phyloP scores from a whole-genome alignment of 108 stramenopile genomes.

The Epithemia pelagica region DNA sequence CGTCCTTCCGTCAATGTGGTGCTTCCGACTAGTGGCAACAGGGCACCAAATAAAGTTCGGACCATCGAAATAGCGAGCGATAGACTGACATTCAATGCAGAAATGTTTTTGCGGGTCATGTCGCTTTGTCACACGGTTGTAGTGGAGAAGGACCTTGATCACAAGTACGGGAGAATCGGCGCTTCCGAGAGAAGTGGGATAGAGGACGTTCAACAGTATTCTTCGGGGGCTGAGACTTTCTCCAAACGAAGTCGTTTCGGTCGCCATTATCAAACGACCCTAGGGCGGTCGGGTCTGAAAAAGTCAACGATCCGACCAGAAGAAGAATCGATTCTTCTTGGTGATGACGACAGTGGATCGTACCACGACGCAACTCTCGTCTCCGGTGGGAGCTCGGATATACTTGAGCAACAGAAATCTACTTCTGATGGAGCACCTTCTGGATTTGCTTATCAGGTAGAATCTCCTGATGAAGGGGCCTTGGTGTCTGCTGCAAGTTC shows the following conservation, averaged over 20 bases:
- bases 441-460: conserved; percentile 81
- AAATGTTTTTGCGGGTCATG: conserved; percentile 88
- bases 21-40: not conserved
- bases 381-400: not conserved
- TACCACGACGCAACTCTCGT: not conserved
- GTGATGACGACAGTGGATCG: conserved; percentile 20
- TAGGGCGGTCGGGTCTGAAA: conserved; percentile 9
- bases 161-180: conserved; percentile 17
- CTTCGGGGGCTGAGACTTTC: not conserved
- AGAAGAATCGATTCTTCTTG: not conserved
- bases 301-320: too few relatives aligned
- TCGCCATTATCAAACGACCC: conserved; percentile 7
- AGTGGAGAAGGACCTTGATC: conserved; percentile 75
- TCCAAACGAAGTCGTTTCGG: conserved; percentile 10
- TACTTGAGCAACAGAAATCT: not conserved
- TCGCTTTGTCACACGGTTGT: conserved; percentile 89
- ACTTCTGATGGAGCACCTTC: conserved; percentile 65
- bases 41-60: not conserved
- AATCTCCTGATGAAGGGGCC: conserved; percentile 90
- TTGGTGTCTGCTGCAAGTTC: conserved; percentile 81
- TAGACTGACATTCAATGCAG: conserved; percentile 67
- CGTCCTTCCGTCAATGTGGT: conserved; percentile 3
- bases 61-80: conserved; percentile 1
- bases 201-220: not conserved
- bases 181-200: conserved; percentile 2